Conservation (phyloP, 1,284 basidiomycete genomes). For the Phaffia rhodozyma region DNA sequence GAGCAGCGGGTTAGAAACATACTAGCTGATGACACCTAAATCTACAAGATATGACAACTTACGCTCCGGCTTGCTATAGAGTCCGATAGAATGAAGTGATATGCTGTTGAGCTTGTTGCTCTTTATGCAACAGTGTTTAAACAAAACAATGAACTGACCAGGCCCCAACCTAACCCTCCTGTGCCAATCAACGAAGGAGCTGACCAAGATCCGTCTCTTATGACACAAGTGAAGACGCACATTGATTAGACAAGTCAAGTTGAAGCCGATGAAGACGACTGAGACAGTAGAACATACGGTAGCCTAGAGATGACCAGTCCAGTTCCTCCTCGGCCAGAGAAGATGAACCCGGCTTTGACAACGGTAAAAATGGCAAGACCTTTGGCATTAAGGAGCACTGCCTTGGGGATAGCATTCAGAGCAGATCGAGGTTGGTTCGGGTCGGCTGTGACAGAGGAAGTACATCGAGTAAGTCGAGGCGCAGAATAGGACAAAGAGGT, state of each 20-base stretch:
- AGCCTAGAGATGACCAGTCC: slow-evolving; percentile 89
- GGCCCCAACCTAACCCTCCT: slow-evolving; percentile 12
- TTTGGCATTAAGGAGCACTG: slow-evolving; percentile 75
- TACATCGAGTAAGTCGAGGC: no score
- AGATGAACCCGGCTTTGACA: slow-evolving; percentile 80
- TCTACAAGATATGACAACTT: not conserved
- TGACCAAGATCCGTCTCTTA: slow-evolving; percentile 20
- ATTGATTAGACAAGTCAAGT: slow-evolving; percentile 78
- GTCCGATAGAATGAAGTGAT: not conserved
- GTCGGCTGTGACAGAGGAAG: slow-evolving; percentile 50
- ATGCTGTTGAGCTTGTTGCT: not conserved
- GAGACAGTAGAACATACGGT: slow-evolving; percentile 88
- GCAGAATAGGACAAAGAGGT: no score
- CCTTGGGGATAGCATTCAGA: slow-evolving; percentile 89
- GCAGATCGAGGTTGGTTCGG: slow-evolving; percentile 79
- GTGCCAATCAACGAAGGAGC: slow-evolving; percentile 12
- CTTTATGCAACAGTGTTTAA: not conserved
- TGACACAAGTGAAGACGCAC: slow-evolving; percentile 5
- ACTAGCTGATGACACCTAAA: slow-evolving; percentile 45
- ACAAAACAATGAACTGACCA: not conserved
- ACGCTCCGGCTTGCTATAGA: slow-evolving; percentile 10
- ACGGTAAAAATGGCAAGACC: slow-evolving; percentile 71
- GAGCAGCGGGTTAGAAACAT: slow-evolving; percentile 42
- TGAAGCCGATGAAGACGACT: slow-evolving; percentile 61
- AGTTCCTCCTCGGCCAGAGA: slow-evolving; percentile 85